Conservation (phyloP, 768 basidiomycete species). For the Tylopilus rubrobrunneus region DNA sequence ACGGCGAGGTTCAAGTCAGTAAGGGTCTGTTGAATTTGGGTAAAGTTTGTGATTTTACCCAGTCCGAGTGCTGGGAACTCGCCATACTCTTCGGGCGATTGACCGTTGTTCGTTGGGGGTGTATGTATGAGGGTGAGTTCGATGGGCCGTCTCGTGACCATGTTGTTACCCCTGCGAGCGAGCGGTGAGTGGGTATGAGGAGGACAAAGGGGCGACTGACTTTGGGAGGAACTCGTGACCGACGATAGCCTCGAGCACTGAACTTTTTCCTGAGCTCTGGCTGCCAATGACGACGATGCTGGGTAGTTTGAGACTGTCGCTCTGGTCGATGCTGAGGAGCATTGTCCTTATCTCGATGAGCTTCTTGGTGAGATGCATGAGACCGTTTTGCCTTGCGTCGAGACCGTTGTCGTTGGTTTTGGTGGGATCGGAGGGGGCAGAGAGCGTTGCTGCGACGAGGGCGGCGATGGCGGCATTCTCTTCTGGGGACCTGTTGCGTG, state of each 20-base stretch:
- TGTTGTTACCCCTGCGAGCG: constrained; percentile 82
- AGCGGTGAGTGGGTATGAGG: not conserved
- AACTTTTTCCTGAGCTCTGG: constrained; percentile 98
- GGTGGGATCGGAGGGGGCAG: constrained; percentile 62
- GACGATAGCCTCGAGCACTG: constrained; percentile 94
- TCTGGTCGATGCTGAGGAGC: constrained; percentile 95
- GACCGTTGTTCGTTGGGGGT: constrained; percentile 50
- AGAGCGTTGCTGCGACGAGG: constrained; percentile 73
- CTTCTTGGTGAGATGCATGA: constrained; percentile 92
- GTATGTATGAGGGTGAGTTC: constrained; percentile 96
- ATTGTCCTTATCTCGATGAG: constrained; percentile 95
- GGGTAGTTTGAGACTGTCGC: constrained; percentile 88
- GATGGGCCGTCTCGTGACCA: constrained; percentile 98
- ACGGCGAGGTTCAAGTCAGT: constrained; percentile 95
- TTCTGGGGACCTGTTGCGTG: constrained; percentile 41
- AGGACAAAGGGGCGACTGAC: constrained; percentile 46
- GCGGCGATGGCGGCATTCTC: constrained; percentile 68
- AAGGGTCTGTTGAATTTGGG: constrained; percentile 87
- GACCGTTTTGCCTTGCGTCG: constrained; percentile 66
- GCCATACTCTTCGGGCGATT: constrained; percentile 73
- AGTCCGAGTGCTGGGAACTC: constrained; percentile 90
- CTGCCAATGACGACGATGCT: constrained; percentile 98
- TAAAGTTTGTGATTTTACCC: constrained; percentile 87
- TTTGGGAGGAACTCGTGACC: constrained; percentile 98
- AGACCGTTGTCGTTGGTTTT: constrained; percentile 26